These are phyloP conservation scores for Suillus subaureus DNA, from an alignment of 768 basidiomycete genomes.

Conservation along the genomic window DNA sequence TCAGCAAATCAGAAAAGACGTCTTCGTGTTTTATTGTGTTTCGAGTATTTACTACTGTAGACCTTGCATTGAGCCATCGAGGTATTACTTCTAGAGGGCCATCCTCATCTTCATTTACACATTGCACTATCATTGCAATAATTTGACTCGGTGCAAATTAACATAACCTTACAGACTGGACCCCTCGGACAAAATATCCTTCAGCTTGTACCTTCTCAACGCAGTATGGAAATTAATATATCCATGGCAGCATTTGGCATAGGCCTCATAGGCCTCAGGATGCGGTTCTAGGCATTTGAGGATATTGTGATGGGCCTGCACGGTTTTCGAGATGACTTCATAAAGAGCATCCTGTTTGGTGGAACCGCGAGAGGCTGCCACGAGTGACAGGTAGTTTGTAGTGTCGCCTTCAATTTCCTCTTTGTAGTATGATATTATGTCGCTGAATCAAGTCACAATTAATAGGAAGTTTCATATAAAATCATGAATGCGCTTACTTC, in stretches of 20 bases:
- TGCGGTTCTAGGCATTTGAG: slow-evolving; percentile 26
- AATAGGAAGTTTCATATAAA: neutral
- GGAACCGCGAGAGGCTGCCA: slow-evolving; percentile 25
- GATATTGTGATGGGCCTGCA: slow-evolving; percentile 23
- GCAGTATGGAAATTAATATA: slow-evolving; percentile 34
- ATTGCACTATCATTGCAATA: too few species aligned
- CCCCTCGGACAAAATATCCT: too few species aligned
- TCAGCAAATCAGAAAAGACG: too few species aligned
- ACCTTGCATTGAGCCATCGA: too few species aligned
- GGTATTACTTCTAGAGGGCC: too few species aligned
- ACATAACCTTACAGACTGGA: too few species aligned
- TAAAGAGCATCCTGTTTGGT: slow-evolving; percentile 30
- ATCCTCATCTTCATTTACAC: too few species aligned
- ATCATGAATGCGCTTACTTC: neutral
- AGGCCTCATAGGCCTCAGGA: slow-evolving; percentile 22
- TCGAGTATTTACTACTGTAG: too few species aligned
- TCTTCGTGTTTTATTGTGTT: too few species aligned
- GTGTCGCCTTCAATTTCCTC: slow-evolving; percentile 40
- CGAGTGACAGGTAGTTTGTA: slow-evolving; percentile 37
- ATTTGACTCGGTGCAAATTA: too few species aligned
- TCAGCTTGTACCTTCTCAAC: slow-evolving; percentile 18
- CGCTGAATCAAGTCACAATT: slow-evolving; percentile 23
- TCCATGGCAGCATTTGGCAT: slow-evolving; percentile 21
- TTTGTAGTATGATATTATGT: slow-evolving; percentile 44
- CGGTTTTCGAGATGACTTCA: slow-evolving; percentile 29